A percentile compares a stretch with the other conserved stretches of the same genome.
Evolutionary conservation across 2,329 filamentous ascomycete genomes (phyloP).

Genomic region (Cladosporium austrohemisphaericum): DNA sequence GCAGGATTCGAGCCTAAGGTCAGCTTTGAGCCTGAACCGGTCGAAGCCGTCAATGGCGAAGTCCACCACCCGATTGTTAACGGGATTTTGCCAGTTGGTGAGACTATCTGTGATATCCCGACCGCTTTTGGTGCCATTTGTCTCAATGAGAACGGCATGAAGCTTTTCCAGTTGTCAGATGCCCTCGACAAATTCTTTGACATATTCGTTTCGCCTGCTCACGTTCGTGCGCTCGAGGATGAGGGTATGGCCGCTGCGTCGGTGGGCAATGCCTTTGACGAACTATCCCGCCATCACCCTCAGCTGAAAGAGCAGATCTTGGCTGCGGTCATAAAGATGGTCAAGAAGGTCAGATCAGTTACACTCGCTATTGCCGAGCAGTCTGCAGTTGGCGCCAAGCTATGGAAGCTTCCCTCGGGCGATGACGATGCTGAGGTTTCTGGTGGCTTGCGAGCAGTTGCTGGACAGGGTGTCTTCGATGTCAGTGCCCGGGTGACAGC

Average conservation of each 20-base stretch:
- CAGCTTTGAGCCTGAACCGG: constrained; percentile 19
- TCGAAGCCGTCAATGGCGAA: constrained; percentile 26
- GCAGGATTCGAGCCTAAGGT: constrained; percentile 22
- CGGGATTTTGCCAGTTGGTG: constrained; percentile 80
- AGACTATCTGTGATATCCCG: constrained; percentile 83
- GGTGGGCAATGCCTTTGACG: constrained; percentile 84
- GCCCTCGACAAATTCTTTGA: constrained; percentile 86
- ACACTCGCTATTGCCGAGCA: constrained; percentile 66
- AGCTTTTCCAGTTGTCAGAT: constrained; percentile 76
- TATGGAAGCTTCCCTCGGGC: constrained; percentile 50
- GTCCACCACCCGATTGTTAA: constrained; percentile 23
- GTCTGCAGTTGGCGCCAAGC: constrained; percentile 71
- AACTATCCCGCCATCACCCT: constrained; percentile 90
- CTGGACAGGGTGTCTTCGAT: constrained; percentile 9
- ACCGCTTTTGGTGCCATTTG: constrained; percentile 91
- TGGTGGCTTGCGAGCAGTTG: constrained; percentile 33
- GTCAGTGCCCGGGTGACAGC: constrained; percentile 6
- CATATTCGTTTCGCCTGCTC: constrained; percentile 89
- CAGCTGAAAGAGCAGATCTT: constrained; percentile 74
- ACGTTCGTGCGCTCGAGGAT: constrained; percentile 77
- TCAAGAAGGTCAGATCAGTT: constrained; percentile 72
- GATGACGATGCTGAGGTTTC: constrained; percentile 43
- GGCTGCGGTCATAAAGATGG: constrained; percentile 83
- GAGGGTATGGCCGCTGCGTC: constrained; percentile 67
- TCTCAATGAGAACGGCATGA: constrained; percentile 81